These are phyloP conservation scores for Wickerhamiella slavikovae DNA, from an alignment of 805 yeast genomes.

Conservation along the genomic window DNA sequence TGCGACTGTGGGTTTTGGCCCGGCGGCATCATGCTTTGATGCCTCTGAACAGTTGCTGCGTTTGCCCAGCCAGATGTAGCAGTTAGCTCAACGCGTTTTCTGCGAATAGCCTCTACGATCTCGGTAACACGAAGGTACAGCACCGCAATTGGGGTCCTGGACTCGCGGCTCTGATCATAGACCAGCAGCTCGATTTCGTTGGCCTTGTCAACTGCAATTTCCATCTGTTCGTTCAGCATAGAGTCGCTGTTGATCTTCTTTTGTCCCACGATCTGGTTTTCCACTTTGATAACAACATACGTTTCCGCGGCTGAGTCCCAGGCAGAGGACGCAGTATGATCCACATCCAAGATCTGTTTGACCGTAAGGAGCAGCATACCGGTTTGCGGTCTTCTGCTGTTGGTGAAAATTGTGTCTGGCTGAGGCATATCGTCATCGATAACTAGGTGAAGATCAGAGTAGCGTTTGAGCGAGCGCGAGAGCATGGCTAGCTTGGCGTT, in stretches of 20 bases:
- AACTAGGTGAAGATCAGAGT: constrained; percentile 64
- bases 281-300: constrained; percentile 57
- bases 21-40: constrained; percentile 1
- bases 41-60: constrained; percentile 26
- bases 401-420: constrained; percentile 44
- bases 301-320: constrained; percentile 65
- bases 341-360: constrained; percentile 67
- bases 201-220: constrained; percentile 67
- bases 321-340: constrained; percentile 74
- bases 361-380: constrained; percentile 63
- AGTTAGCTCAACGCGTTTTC: constrained; percentile 57
- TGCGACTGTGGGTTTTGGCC: neutral
- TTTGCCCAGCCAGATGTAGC: constrained; percentile 74
- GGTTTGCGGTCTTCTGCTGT: constrained; percentile 60
- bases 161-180: constrained; percentile 54
- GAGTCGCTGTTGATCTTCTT: constrained; percentile 55
- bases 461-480: constrained; percentile 65
- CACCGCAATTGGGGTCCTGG: constrained; percentile 61
- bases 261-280: constrained; percentile 71
- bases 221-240: constrained; percentile 60
- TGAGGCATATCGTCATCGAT: constrained; percentile 28
- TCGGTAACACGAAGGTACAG: constrained; percentile 84
- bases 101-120: constrained; percentile 84
- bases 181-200: constrained; percentile 80
- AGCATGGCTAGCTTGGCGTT: constrained; percentile 69